These are phyloP conservation scores for Bruguiera hainesii DNA, from an alignment of 441 rosid genomes.

Conservation along the genomic window DNA sequence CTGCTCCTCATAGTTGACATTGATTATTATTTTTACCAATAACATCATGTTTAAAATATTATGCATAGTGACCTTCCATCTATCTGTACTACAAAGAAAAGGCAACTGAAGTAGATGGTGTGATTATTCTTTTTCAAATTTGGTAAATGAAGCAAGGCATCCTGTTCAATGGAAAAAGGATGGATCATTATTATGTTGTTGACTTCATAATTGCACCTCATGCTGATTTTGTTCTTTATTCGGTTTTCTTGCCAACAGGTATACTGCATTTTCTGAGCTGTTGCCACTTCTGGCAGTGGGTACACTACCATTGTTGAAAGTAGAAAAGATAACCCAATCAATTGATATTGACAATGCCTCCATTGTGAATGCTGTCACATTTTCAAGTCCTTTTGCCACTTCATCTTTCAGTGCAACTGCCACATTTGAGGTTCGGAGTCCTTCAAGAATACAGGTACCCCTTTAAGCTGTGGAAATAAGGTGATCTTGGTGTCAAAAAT, in stretches of 20 bases:
- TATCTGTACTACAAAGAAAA: too few species aligned
- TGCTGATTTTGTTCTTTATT: conserved; percentile 1
- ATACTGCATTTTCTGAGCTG: conserved; percentile 91
- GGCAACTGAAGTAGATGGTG: too few species aligned
- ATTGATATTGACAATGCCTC: conserved; percentile 51
- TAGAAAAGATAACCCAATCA: conserved; percentile 60
- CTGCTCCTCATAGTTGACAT: too few species aligned
- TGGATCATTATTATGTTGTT: background rate
- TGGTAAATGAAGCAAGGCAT: too few species aligned
- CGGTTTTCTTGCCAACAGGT: conserved; percentile 38
- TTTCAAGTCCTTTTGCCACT: conserved; percentile 72
- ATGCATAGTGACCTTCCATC: too few species aligned
- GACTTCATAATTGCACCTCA: background rate
- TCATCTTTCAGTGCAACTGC: conserved; percentile 88
- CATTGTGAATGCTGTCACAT: conserved; percentile 61
- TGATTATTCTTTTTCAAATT: too few species aligned
- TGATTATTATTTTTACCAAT: too few species aligned
- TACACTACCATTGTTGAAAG: conserved; percentile 66
- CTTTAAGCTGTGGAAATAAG: conserved; percentile 2
- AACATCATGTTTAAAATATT: too few species aligned
- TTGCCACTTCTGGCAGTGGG: conserved; percentile 82
- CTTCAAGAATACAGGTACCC: conserved; percentile 85
- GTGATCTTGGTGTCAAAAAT: background rate
- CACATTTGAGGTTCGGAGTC: conserved; percentile 67
- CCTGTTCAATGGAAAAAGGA: background rate